Evolutionary conservation across 208 protist species (phyloP).

Genomic region (Leishmania arabica): DNA sequence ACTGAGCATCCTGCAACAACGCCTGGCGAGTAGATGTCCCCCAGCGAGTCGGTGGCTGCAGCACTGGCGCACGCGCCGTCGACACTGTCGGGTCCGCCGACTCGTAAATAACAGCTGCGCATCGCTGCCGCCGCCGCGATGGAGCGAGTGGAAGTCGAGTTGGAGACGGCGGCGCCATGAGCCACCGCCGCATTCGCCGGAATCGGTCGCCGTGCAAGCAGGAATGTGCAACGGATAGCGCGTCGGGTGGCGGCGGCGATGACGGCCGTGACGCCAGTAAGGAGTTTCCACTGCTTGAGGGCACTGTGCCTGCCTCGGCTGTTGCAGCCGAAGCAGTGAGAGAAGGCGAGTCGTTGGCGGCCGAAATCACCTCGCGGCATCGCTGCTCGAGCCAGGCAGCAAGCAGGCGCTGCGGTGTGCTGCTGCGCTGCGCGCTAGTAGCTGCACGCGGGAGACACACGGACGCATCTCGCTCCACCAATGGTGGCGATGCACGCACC

Average conservation of each 20-base stretch:
- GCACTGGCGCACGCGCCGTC: background rate
- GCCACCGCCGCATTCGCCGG: conserved; percentile 2
- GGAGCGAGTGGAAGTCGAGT: background rate
- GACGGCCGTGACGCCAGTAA: background rate
- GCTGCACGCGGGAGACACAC: background rate
- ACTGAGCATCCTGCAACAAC: background rate
- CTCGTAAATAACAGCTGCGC: background rate
- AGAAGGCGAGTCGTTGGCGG: background rate
- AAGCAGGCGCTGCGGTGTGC: conserved; percentile 11
- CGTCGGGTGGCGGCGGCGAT: background rate
- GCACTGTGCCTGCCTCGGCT: background rate
- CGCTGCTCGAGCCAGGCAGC: conserved; percentile 13
- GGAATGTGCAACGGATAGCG: background rate
- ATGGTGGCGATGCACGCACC: background rate
- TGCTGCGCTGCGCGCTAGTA: background rate
- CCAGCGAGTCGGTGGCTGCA: background rate
- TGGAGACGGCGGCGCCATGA: background rate
- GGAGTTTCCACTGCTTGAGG: background rate
- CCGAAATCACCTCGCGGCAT: background rate
- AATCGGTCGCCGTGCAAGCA: conserved; percentile 1
- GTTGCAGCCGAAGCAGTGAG: background rate
- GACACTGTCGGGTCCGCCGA: background rate
- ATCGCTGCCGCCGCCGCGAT: background rate
- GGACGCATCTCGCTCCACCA: background rate
- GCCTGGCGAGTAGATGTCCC: background rate